A percentile compares a stretch with the other conserved stretches of the same genome.
Conservation (phyloP, 148 eudicot genomes). For the Amaranthus cruentus region DNA sequence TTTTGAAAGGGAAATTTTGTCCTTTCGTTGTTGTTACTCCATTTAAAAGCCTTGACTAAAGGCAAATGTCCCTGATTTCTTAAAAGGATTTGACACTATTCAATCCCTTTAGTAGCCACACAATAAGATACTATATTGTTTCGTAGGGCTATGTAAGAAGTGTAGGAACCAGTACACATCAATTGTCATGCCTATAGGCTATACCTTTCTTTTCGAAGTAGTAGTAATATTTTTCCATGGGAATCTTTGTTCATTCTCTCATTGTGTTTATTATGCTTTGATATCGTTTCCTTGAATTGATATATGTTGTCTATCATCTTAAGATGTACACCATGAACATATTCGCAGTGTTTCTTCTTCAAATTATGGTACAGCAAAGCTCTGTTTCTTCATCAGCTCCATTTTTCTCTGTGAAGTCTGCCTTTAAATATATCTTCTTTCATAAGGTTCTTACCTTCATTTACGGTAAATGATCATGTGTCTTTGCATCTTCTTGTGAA, state of each 20-base stretch:
- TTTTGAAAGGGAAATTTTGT: neutral
- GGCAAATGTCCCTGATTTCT: neutral
- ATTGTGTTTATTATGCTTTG: neutral
- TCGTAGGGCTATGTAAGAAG: too few relatives aligned
- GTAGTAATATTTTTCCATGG: neutral
- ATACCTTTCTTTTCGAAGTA: neutral
- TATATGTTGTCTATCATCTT: neutral
- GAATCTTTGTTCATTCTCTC: neutral
- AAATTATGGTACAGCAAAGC: neutral
- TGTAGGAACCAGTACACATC: neutral
- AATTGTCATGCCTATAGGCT: neutral
- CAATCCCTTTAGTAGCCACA: neutral
- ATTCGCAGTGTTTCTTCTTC: neutral
- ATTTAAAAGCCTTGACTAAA: neutral
- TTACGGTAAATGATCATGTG: too few relatives aligned
- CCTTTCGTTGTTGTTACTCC: neutral
- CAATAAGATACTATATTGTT: neutral
- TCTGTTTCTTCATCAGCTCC: neutral
- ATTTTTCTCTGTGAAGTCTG: neutral
- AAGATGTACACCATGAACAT: neutral
- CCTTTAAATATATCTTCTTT: neutral
- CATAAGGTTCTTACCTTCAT: too few relatives aligned
- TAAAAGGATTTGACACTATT: neutral
- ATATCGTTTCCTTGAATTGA: neutral
- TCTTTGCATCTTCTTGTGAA: neutral